Evolutionary conservation across 257 asterid species (phyloP).

Genomic region (Solanum phureja): DNA sequence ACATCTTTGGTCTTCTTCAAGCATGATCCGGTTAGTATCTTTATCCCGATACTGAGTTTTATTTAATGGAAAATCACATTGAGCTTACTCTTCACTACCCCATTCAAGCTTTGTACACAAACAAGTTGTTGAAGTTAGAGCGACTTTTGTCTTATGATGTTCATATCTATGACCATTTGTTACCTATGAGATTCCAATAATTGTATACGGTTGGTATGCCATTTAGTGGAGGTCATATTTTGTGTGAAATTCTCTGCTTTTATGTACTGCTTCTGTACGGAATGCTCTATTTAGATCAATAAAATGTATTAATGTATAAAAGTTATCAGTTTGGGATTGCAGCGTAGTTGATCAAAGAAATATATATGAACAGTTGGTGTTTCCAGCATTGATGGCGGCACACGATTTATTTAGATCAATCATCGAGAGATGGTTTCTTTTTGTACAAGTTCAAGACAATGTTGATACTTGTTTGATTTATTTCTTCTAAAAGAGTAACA

Average conservation of each 20-base stretch:
- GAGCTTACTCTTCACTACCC: not conserved
- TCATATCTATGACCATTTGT: not conserved
- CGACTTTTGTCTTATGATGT: not conserved
- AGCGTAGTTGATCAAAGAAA: not conserved
- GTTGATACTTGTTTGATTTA: not conserved
- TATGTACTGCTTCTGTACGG: not conserved
- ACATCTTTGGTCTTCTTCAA: slow-evolving; percentile 95
- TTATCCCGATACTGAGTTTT: not conserved
- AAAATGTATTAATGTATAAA: not conserved
- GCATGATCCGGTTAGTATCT: slow-evolving; percentile 83
- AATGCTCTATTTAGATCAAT: not conserved
- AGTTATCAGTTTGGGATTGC: not conserved
- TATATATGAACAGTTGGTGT: not conserved
- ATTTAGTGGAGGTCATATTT: not conserved
- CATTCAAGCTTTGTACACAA: not conserved
- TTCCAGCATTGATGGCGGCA: not conserved
- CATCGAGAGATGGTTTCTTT: not conserved
- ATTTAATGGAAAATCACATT: not conserved
- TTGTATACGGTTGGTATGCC: not conserved
- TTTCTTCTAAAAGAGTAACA: not conserved
- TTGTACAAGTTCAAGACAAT: not conserved
- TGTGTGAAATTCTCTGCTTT: not conserved
- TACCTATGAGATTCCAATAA: not conserved
- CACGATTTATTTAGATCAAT: not conserved
- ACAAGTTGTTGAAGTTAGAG: not conserved